Base-by-base conservation (phyloP, 1,284 basidiomycete species). In the Hortiboletus rubellus region DNA sequence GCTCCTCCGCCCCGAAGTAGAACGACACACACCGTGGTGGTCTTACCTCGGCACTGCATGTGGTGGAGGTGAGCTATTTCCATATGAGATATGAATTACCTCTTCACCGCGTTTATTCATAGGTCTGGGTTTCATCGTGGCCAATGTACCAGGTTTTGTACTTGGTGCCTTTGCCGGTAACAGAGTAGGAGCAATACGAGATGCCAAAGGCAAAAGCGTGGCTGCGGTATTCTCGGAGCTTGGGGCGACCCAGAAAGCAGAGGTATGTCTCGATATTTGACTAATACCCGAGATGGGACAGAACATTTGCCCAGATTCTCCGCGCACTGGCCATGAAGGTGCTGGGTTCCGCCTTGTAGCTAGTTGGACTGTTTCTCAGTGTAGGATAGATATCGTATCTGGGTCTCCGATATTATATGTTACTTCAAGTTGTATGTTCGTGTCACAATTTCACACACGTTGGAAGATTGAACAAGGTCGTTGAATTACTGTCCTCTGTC, bases 121-220 rank as follows among this genome's bases (percentile, higher is more conserved):
- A 51, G 89, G 88, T 7, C 54, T 96, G 24, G 94, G 94, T 10
- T 94, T 94, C 74, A 93, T 97, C 57, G 79, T 94, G 37, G 94
- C 87, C 30, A 97, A 96, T 69, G 68, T 96, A 3, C 93, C 94
- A 5, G 94, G 94, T 3, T 69, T 87, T 31, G 81, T 92, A 76
- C 74, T 91, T 27, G 90, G 91, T 60, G 91, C 86, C 2, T 84
- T 89, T 64, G 91, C 91, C 0, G 94, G 94, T 0, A 94, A 94
- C 67, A 79, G 90, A 17, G 75, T 96, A 38, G 94, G 94, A 46
- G 92, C 92, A 2, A 80, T 97, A 52, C 80, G 94, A 52, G 94
- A 97, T 67, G 94, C 94, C 3, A 96, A 96, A 76, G 94, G 89
- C 17, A 94, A 92, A 79, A 89, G 87, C 60, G 94, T 97, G 24